These are phyloP conservation scores for Xylaria arbuscula DNA, from an alignment of 2,329 filamentous ascomycete species.

Conservation along the genomic window DNA sequence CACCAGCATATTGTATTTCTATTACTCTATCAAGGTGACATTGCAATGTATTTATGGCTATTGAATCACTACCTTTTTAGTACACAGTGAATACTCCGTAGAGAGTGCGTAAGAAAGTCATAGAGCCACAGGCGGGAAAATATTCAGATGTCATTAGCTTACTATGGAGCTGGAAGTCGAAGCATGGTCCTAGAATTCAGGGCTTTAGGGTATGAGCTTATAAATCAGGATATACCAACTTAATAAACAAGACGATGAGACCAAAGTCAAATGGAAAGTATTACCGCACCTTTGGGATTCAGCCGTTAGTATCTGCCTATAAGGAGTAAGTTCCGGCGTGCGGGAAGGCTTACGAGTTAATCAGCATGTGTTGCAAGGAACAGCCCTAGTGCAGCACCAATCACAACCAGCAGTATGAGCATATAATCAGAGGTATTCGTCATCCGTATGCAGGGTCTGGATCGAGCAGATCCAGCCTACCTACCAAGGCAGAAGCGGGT, in stretches of 20 bases:
- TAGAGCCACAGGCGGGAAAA: no score
- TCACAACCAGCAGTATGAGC: not conserved
- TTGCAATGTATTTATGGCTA: no score
- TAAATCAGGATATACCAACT: not conserved
- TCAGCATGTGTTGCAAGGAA: not conserved
- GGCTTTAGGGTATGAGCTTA: not conserved
- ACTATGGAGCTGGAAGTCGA: no score
- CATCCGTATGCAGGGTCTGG: not conserved
- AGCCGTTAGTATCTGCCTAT: not conserved
- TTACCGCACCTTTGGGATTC: not conserved
- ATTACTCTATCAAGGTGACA: not conserved
- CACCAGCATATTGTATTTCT: not conserved
- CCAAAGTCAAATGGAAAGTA: not conserved
- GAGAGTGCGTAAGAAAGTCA: no score
- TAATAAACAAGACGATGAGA: not conserved
- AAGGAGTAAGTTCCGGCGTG: not conserved
- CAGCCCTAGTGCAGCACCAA: not conserved
- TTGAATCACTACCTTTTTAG: not conserved
- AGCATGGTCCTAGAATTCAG: no score
- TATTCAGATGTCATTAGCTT: no score
- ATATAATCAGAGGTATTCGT: not conserved
- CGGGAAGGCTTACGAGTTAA: not conserved
- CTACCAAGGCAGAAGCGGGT: no score
- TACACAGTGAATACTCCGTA: no score
- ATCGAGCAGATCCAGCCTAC: no score